Percentiles rank a stretch among this genome's conserved stretches.
These are phyloP conservation scores for Mortierella sp. DNA, from an alignment of 371 early-diverging fungal genomes.

Conservation along the genomic window DNA sequence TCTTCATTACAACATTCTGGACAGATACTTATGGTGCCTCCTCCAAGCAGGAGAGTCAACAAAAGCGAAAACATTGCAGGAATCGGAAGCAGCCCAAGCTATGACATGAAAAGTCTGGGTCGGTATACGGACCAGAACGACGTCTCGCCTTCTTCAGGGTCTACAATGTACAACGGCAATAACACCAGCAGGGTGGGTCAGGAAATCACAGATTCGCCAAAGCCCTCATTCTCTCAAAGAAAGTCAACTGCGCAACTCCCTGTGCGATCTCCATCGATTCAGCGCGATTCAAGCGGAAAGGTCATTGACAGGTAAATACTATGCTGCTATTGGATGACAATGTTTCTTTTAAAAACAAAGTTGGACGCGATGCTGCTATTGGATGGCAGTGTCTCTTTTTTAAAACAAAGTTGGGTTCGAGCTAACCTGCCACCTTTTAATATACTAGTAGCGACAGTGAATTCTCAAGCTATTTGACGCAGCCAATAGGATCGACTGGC, in stretches of 20 bases:
- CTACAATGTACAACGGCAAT: background rate
- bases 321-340: no score
- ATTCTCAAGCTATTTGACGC: no score
- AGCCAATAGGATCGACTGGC: no score
- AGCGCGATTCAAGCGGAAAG: background rate
- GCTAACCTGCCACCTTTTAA: no score
- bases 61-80: background rate
- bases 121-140: background rate
- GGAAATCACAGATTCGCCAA: background rate
- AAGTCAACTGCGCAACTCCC: background rate
- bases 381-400: no score
- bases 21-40: background rate
- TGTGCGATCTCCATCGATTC: background rate
- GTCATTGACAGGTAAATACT: background rate
- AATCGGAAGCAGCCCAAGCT: background rate
- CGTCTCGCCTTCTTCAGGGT: background rate
- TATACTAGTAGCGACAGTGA: no score
- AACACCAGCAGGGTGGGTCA: background rate
- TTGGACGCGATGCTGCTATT: no score
- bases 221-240: background rate
- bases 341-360: no score
- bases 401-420: no score
- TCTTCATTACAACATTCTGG: slow-evolving; percentile 36
- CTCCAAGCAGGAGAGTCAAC: background rate
- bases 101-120: background rate